Evolutionary conservation across 176 grass and related monocot species (phyloP), one percentile per base, ranked within the genome.

Genomic region (Thinopyrum elongatum): DNA sequence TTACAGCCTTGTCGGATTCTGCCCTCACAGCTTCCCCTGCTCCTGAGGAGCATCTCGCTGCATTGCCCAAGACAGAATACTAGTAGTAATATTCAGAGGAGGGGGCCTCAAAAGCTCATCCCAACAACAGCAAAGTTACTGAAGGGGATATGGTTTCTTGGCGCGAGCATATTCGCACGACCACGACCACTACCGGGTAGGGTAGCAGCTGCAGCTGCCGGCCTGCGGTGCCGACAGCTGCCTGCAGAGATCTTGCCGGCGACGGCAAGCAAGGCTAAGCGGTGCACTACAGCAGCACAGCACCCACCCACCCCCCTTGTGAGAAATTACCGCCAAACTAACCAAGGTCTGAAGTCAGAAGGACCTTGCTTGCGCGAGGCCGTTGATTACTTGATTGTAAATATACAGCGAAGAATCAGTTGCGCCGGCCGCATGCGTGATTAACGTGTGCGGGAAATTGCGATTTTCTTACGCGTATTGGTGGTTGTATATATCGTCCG

Each of bases 211-310:
- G 69, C 69, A 25, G 4, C 70, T 73, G 70, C 39, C 30, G 65
- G 65, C 65, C 17, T 3, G 47, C 39, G 58, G 71, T 70, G 65
- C 44, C 26, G 83, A 49, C 62, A 82, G 62, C 10, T 22, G 61
- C 64, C 39, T 4, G 44, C 44, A 47, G 44, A 70, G 38, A 75
- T 58, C 57, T 74, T 83, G 42, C 31, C 88, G 41, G 79, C 55
- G 14, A 86, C 68, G 88, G 42, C 79, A 90, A 83, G 79, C 88
- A 86, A 90, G 82, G 46, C 63, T 19, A 84, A 44, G 28, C 27
- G 5, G 49, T 8, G 46, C 60, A 41, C 36, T 27, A 3, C 36
- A 44, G 12, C 68, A 39, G 13, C 51, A 17, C 47, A 49, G 15
- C 47, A 51, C 51, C 26, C 14, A 67, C 25, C 42, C 76, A 36